Evolutionary conservation across 768 basidiomycete species (phyloP).

Genomic region (Serendipita vermifera): DNA sequence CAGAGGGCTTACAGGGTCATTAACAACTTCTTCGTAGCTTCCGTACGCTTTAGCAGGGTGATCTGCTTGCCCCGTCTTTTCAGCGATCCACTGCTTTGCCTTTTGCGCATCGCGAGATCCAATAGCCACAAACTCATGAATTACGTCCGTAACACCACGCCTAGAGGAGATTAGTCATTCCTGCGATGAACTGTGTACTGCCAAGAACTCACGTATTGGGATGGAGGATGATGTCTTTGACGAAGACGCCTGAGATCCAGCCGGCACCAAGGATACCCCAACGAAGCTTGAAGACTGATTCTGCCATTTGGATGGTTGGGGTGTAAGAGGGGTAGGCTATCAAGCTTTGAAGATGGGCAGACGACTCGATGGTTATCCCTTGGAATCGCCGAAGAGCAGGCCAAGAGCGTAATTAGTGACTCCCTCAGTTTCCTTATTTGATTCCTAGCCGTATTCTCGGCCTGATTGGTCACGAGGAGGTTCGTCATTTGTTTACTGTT

Average conservation of each 20-base stretch:
- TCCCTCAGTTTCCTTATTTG: too few relatives aligned
- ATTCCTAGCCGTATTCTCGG: too few relatives aligned
- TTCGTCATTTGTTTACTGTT: too few relatives aligned
- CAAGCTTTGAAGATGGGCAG: too few relatives aligned
- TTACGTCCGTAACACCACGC: constrained; percentile 51
- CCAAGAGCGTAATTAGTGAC: too few relatives aligned
- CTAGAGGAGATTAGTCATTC: constrained; percentile 24
- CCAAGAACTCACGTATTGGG: constrained; percentile 46
- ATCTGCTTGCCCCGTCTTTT: constrained; percentile 34
- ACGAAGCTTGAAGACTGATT: constrained; percentile 31
- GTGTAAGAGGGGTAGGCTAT: too few relatives aligned
- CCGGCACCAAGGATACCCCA: constrained; percentile 90
- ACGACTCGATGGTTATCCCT: too few relatives aligned
- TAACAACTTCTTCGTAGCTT: constrained; percentile 58
- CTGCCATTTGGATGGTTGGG: neutral
- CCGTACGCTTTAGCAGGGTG: constrained; percentile 53
- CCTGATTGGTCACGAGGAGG: too few relatives aligned
- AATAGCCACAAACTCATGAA: constrained; percentile 57
- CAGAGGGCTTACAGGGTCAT: constrained; percentile 40
- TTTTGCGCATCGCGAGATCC: constrained; percentile 61
- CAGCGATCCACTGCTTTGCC: constrained; percentile 55
- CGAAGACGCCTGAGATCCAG: constrained; percentile 51
- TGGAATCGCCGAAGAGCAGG: too few relatives aligned
- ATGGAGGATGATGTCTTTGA: constrained; percentile 63
- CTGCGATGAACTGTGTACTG: neutral